phyloP scores from a whole-genome alignment of 169 alveolate species.

The Cryptosporidium meleagridis region DNA sequence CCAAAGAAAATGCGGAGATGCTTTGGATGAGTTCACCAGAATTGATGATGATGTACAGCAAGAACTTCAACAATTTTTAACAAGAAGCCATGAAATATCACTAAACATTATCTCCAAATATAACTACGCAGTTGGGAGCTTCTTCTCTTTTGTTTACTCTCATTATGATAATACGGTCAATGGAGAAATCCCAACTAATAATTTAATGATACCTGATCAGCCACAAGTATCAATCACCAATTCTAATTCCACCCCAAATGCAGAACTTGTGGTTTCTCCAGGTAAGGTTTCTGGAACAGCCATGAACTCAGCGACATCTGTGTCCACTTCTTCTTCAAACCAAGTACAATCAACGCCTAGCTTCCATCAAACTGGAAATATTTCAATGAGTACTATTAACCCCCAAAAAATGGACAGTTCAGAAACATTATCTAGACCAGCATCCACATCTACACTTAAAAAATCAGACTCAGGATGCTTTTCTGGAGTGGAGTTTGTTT shows the following conservation, averaged over 20 bases:
- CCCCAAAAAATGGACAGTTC: constrained; percentile 37
- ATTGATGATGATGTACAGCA: constrained; percentile 72
- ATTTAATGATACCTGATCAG: constrained; percentile 53
- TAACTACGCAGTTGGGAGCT: constrained; percentile 46
- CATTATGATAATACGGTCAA: constrained; percentile 46
- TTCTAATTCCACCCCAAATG: constrained; percentile 1
- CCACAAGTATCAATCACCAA: constrained; percentile 15
- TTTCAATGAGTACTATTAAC: constrained; percentile 1
- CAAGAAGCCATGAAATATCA: constrained; percentile 61
- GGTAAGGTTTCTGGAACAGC: not conserved
- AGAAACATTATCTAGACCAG: constrained; percentile 40
- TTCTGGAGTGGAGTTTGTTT: constrained; percentile 61
- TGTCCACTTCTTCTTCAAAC: not conserved
- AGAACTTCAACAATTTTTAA: constrained; percentile 56
- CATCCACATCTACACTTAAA: constrained; percentile 61
- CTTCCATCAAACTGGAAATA: not conserved
- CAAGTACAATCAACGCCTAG: constrained; percentile 21
- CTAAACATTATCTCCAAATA: constrained; percentile 36
- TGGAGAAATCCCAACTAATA: constrained; percentile 52
- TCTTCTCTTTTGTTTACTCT: constrained; percentile 48
- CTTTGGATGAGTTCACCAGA: constrained; percentile 71
- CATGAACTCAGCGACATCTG: constrained; percentile 11
- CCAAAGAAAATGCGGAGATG: constrained; percentile 72
- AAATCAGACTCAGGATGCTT: constrained; percentile 59
- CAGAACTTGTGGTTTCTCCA: not conserved